phyloP scores from a whole-genome alignment of 352 stramenopile species.

The Halophytophthora polymorphica region DNA sequence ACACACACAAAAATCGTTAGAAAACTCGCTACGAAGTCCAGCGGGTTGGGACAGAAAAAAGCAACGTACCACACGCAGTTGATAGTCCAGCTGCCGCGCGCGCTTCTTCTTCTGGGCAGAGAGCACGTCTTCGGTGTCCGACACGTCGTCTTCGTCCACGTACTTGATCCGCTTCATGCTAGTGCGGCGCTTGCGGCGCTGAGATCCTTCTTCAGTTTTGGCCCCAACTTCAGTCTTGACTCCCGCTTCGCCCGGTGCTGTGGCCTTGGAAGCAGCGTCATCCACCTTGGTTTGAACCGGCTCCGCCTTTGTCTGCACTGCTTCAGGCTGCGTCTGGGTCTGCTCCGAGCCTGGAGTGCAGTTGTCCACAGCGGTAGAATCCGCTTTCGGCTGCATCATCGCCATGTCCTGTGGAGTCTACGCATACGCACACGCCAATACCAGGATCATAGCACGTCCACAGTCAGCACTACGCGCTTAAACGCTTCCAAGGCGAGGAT shows the following conservation, averaged over 20 bases:
- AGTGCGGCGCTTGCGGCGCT: constrained; percentile 40
- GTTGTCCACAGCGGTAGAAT: no score
- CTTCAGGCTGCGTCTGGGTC: not conserved
- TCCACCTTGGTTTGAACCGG: constrained; percentile 3
- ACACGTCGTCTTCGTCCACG: constrained; percentile 66
- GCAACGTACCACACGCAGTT: constrained; percentile 42
- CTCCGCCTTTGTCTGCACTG: constrained; percentile 6
- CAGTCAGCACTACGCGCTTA: no score
- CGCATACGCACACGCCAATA: no score
- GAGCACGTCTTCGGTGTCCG: constrained; percentile 57
- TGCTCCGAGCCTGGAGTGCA: no score
- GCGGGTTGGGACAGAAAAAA: not conserved
- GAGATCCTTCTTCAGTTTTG: constrained; percentile 5
- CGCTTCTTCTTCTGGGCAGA: constrained; percentile 63
- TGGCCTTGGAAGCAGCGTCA: not conserved
- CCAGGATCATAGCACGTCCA: not conserved
- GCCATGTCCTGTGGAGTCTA: no score
- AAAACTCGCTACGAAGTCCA: not conserved
- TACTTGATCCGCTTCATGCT: constrained; percentile 69
- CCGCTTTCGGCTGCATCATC: no score
- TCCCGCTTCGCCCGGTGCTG: constrained; percentile 5
- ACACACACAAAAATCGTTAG: not conserved
- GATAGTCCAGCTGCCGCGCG: constrained; percentile 77
- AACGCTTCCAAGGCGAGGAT: no score
- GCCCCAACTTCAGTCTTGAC: constrained; percentile 5